Evolutionary conservation across 345 rosid species (phyloP), one percentile per base, ranked within the genome.

Genomic region (Syzygium aqueum): DNA sequence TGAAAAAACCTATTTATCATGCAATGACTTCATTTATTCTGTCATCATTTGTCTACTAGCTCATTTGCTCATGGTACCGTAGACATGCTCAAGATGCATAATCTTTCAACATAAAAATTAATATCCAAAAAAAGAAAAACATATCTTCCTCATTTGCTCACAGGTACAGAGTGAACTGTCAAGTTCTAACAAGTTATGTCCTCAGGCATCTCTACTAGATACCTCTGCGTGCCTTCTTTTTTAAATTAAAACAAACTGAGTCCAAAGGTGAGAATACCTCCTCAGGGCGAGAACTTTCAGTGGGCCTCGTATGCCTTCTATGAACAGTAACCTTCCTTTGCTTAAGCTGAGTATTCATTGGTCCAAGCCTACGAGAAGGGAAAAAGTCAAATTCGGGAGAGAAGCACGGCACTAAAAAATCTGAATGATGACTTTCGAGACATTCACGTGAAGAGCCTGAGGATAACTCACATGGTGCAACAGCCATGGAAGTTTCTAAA

Each of bases 281-380:
- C 78, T 95, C 96, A 33, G 99, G 99, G 87, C 89, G 89, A 88
- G 92, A 88, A 53, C 89, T 93, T 90, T 93, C 92, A 87, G 93
- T 90, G 49, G 93, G 96, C 91, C 59, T 95, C 23, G 92, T 83
- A 14, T 91, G 96, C 87, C 86, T 92, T 90, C 92, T 93, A 33
- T 84, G 78, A 85, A 88, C 94, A n/a, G 87, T 87, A 25, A 52
- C 86, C 92, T 93, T 97, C 90, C 96, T 90, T 77, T 91, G 94
- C 90, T 95, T 97, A 85, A 94, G 33, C 86, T 96, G 98, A 84
- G 94, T 90, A 65, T 94, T 91, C 97, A 95, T 96, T 84, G 99
- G 99, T 88, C 99, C 99, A 90, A 97, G 85, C 99, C 99, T 96
- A 89, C 51, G 19, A 57, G 23, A 73, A 37, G 14, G 80, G 46